These are phyloP conservation scores for Diutina ranongensis DNA, from an alignment of 1,139 yeast species.

Conservation along the genomic window DNA sequence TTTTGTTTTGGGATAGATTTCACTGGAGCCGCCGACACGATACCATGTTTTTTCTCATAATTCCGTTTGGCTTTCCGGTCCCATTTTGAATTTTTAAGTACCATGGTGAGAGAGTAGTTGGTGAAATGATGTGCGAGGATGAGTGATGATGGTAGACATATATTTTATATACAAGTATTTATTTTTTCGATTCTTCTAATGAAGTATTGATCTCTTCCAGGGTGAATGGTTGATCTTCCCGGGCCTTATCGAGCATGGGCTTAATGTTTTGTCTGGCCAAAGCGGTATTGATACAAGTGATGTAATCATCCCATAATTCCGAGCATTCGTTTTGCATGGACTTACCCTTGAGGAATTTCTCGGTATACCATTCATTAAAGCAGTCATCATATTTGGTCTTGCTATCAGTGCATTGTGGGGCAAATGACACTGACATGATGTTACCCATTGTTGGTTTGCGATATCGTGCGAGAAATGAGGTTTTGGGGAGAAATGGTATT, in stretches of 20 bases:
- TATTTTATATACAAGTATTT: not conserved
- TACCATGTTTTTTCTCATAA: conserved; percentile 5
- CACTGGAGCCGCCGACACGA: not conserved
- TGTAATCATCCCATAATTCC: conserved; percentile 78
- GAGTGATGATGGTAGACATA: not conserved
- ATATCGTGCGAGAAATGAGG: too few species aligned
- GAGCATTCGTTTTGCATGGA: conserved; percentile 79
- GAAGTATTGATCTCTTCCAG: conserved; percentile 7
- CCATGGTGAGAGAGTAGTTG: not conserved
- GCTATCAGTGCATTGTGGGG: conserved; percentile 89
- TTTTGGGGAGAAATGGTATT: too few species aligned
- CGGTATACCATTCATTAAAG: conserved; percentile 93
- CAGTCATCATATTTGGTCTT: conserved; percentile 85
- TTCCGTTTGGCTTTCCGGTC: conserved; percentile 4
- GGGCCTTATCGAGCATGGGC: conserved; percentile 84
- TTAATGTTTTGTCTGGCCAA: conserved; percentile 60
- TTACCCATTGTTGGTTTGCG: conserved; percentile 66
- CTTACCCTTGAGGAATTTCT: conserved; percentile 65
- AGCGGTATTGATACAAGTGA: conserved; percentile 71
- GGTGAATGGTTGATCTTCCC: conserved; percentile 76
- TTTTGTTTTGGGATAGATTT: not conserved
- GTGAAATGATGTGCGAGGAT: not conserved
- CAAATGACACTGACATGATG: conserved; percentile 85
- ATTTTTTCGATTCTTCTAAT: not conserved
- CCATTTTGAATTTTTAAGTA: conserved; percentile 4